A percentile compares a stretch with the other conserved stretches of the same genome.
phyloP scores from a whole-genome alignment of 345 rosid species.

The Crucihimalaya himalaica region DNA sequence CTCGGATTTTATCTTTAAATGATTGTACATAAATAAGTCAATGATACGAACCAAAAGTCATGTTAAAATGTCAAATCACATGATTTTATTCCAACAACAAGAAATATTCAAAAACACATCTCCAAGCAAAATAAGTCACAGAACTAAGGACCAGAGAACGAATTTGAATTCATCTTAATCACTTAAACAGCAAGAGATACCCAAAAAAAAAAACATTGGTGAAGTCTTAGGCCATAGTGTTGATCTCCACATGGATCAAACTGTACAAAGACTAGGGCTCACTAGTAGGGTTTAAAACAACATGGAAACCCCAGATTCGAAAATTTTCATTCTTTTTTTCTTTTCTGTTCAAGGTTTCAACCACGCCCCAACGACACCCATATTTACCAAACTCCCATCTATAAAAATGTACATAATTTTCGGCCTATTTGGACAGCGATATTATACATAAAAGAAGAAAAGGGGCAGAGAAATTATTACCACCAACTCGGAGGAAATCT shows the following conservation, averaged over 20 bases:
- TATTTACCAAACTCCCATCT: conserved; percentile 32
- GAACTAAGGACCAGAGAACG: conserved; percentile 12
- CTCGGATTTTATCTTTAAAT: conserved; percentile 45
- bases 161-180: conserved; percentile 8
- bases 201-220: background rate
- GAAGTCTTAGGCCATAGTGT: conserved; percentile 21
- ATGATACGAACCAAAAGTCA: background rate
- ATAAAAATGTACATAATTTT: conserved; percentile 23
- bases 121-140: background rate
- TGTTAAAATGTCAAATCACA: conserved; percentile 8
- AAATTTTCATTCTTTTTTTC: background rate
- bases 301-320: conserved; percentile 25
- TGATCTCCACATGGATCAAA: conserved; percentile 26
- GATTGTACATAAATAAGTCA: conserved; percentile 17
- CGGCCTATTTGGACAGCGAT: background rate
- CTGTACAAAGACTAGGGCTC: conserved; percentile 39
- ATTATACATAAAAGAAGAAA: background rate
- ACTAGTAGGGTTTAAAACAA: conserved; percentile 28
- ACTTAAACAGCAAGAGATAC: conserved; percentile 12
- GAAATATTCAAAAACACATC: background rate
- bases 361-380: conserved; percentile 25
- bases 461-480: conserved; percentile 21
- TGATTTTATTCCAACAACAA: background rate
- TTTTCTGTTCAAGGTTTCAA: conserved; percentile 12
- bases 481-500: conserved; percentile 27